Percentiles rank a stretch among this genome's conserved stretches.
Evolutionary conservation across 495 filamentous ascomycete genomes (phyloP).

Genomic region (Friedmanniomyces endolithicus): DNA sequence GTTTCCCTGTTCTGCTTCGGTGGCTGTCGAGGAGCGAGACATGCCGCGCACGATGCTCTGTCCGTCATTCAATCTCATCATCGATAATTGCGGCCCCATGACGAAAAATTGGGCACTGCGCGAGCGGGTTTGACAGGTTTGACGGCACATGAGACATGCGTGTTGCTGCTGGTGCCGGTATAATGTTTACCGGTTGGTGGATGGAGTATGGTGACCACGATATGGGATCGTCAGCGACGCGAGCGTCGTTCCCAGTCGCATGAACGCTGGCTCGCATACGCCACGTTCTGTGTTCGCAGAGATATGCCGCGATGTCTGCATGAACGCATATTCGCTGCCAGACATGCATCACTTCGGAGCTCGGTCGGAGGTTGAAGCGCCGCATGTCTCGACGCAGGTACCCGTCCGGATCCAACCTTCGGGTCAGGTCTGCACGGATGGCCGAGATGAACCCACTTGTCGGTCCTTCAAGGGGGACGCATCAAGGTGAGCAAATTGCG

Average conservation of each 20-base stretch:
- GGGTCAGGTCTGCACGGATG: no score
- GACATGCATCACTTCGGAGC: neutral
- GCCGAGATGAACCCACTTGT: no score
- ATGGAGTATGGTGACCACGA: no score
- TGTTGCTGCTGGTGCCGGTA: neutral
- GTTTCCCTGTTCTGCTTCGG: neutral
- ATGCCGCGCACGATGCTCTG: neutral
- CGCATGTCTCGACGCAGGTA: slow-evolving; percentile 4
- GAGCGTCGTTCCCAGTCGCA: no score
- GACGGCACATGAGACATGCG: slow-evolving; percentile 1
- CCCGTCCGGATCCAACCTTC: neutral
- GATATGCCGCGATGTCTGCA: neutral
- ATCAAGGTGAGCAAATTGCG: no score
- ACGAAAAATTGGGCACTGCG: neutral
- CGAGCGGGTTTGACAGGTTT: neutral
- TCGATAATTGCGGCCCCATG: no score
- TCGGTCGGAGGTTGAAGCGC: neutral
- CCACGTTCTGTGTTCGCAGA: neutral
- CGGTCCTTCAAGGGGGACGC: no score
- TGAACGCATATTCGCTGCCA: neutral
- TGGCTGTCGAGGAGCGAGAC: slow-evolving; percentile 5
- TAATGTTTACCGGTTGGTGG: neutral
- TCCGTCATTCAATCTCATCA: neutral
- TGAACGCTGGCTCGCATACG: neutral
- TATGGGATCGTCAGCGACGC: no score